Evolutionary conservation across 2,329 filamentous ascomycete genomes (phyloP).

Genomic region (Emmonsiellopsis sp.): DNA sequence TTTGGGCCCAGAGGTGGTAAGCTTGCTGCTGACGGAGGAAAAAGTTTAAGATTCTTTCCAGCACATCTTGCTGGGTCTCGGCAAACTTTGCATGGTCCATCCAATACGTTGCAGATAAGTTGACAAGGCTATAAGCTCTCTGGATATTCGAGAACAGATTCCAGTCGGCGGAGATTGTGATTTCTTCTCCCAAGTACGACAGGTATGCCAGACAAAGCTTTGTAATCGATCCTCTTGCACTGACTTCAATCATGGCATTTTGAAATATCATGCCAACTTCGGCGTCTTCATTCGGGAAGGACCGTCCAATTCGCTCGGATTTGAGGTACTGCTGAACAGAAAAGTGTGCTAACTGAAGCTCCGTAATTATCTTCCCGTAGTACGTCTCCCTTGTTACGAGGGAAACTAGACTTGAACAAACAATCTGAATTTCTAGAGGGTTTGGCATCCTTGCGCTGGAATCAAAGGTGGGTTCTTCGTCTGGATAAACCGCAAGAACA

Average conservation of each 20-base stretch:
- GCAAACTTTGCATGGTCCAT: conserved; percentile 8
- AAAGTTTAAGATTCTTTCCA: conserved; percentile 9
- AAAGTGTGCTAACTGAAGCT: neutral
- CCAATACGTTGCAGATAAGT: conserved; percentile 13
- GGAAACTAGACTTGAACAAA: conserved; percentile 12
- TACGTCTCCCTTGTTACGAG: neutral
- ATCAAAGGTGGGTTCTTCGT: conserved; percentile 15
- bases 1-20: conserved; percentile 6
- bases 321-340: neutral
- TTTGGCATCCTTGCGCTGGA: conserved; percentile 17
- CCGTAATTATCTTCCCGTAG: neutral
- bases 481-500: conserved; percentile 8
- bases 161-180: neutral
- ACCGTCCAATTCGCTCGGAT: neutral
- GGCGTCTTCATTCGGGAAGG: neutral
- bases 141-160: neutral
- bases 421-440: conserved; percentile 11
- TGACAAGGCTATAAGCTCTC: conserved; percentile 8
- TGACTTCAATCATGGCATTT: neutral
- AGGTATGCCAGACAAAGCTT: conserved; percentile 12
- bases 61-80: conserved; percentile 7
- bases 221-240: neutral
- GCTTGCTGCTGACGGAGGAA: conserved; percentile 5
- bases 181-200: conserved; percentile 5
- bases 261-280: neutral